These are phyloP conservation scores for Ogataea trehaloabstinens DNA, from an alignment of 805 yeast genomes.

Conservation along the genomic window DNA sequence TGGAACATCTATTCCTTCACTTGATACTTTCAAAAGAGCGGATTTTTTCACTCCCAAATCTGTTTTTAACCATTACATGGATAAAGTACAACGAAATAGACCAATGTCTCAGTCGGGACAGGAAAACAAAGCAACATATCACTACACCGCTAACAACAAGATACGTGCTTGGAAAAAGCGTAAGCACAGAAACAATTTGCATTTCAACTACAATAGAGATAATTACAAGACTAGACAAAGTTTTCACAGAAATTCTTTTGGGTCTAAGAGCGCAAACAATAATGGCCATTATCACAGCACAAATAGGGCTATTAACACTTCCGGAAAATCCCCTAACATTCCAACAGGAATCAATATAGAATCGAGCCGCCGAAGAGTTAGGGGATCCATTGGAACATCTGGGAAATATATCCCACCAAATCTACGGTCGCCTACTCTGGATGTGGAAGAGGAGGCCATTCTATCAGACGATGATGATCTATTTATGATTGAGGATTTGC, in stretches of 20 bases:
- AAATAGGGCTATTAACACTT: slow-evolving; percentile 18
- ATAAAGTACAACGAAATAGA: slow-evolving; percentile 48
- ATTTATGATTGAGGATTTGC: slow-evolving; percentile 38
- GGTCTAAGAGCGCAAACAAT: slow-evolving; percentile 2
- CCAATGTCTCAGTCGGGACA: slow-evolving; percentile 20
- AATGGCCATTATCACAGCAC: slow-evolving; percentile 3
- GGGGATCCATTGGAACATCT: slow-evolving; percentile 31
- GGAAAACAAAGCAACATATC: slow-evolving; percentile 14
- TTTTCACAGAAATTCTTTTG: slow-evolving; percentile 3
- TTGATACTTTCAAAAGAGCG: slow-evolving; percentile 46
- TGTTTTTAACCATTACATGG: slow-evolving; percentile 68
- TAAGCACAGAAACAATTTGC: slow-evolving; percentile 22
- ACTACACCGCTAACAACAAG: slow-evolving; percentile 22
- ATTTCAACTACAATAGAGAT: slow-evolving; percentile 26
- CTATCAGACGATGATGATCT: slow-evolving; percentile 36
- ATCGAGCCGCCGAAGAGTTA: slow-evolving; percentile 14
- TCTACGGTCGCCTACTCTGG: slow-evolving; percentile 47
- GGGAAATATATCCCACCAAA: slow-evolving; percentile 77
- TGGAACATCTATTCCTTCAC: slow-evolving; percentile 14
- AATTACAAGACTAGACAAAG: slow-evolving; percentile 8
- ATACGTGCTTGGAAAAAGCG: slow-evolving; percentile 30
- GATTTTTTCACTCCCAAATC: slow-evolving; percentile 81
- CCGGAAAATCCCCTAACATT: slow-evolving; percentile 18
- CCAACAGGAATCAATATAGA: slow-evolving; percentile 3
- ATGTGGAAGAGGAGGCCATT: slow-evolving; percentile 19